Evolutionary conservation across 345 rosid genomes (phyloP).

Genomic region (Anacardium occidentale): DNA sequence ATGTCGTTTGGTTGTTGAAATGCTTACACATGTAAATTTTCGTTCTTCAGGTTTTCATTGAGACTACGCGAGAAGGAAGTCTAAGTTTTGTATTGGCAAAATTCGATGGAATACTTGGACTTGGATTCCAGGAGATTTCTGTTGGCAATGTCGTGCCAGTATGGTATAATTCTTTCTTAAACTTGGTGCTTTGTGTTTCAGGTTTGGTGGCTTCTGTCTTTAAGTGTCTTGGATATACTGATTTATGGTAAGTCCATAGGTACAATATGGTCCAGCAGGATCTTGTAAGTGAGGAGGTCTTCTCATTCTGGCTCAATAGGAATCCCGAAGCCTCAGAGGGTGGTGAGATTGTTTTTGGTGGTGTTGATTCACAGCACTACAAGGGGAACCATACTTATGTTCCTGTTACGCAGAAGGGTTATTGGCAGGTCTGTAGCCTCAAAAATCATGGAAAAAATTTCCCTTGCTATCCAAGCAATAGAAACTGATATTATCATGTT

Average conservation of each 20-base stretch:
- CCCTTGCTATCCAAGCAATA: neutral
- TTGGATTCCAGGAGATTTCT: conserved; percentile 76
- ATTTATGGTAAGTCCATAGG: conserved; percentile 35
- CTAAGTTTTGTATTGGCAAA: conserved; percentile 51
- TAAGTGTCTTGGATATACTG: conserved; percentile 1
- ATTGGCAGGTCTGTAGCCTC: conserved; percentile 67
- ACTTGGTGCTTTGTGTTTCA: neutral
- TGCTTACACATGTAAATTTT: neutral
- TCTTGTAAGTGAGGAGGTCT: conserved; percentile 51
- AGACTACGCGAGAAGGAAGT: conserved; percentile 68
- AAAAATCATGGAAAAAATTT: neutral
- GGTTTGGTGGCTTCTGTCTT: neutral
- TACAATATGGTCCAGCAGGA: conserved; percentile 64
- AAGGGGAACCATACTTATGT: conserved; percentile 74
- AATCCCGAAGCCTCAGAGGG: conserved; percentile 46
- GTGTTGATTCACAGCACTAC: conserved; percentile 57
- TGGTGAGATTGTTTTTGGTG: conserved; percentile 87
- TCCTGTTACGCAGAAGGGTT: conserved; percentile 68
- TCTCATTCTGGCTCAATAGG: conserved; percentile 80
- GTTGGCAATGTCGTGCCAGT: conserved; percentile 62
- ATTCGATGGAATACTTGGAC: conserved; percentile 83
- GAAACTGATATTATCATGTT: conserved; percentile 16
- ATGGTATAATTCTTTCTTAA: conserved; percentile 41
- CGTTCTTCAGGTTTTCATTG: conserved; percentile 55
- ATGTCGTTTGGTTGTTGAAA: neutral